Evolutionary conservation across 345 rosid genomes (phyloP), one percentile per base, ranked within the genome.

Genomic region (Dipteronia dyeriana): DNA sequence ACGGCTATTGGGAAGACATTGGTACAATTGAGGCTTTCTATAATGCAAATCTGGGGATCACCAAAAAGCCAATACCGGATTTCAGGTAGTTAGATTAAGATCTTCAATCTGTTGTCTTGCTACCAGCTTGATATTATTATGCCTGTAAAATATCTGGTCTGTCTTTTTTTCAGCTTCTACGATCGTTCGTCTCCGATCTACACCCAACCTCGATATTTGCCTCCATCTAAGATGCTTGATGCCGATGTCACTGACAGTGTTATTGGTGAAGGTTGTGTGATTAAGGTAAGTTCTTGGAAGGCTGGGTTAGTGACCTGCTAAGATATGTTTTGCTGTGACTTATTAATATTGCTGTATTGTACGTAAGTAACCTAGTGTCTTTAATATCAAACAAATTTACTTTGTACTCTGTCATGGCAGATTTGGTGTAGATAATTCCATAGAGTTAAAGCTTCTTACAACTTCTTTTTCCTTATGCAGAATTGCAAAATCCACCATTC

Each of bases 1-100:
- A 95, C 85, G 98, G 98, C 34, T 95, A 95, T 68, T 95, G 97
- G 98, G 98, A 95, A 85, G 98, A 95, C 73, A 95, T 95, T 67
- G 98, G 98, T 85, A 95, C 97, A 1, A 95, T 93, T 45, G 98
- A 95, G 83, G 98, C 98, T 59, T 95, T 95, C 71, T 95, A 93
- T 45, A 95, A 95, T 79, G 98, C 98, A 22, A 95, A 95, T 81
- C 90, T 95, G 9, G 97, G 98, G 51, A 91, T 93, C 82, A 95
- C 98, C 57, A 93, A 90, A 82, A 95, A 93, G 85, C 98, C 98
- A 71, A 82, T 93, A 53, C 98, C 98, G 10, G 97, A 95, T 86
- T 95, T 95, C 86, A 95, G 98, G 98, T 90, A 41, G 13, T 75
- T 68, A 84, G 9, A 72, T 68, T 74, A 29, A 5, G 23, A 60